Percentiles rank a stretch among this genome's conserved stretches.
phyloP scores from a whole-genome alignment of 2,329 filamentous ascomycete species.

The Botrytis byssoidea region DNA sequence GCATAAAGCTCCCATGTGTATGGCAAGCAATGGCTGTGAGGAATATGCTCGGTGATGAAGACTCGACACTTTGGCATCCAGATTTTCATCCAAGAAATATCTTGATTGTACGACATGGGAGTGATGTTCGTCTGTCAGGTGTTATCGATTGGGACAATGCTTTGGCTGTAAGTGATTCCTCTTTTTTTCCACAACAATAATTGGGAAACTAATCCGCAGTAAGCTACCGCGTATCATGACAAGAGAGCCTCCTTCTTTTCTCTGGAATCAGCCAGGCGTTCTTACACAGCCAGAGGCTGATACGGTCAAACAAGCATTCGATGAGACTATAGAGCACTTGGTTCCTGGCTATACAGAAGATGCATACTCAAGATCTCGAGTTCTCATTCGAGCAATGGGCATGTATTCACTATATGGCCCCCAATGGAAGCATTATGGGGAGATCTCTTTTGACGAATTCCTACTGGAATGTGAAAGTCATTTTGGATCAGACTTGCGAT shows the following conservation, averaged over 20 bases:
- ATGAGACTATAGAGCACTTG: not conserved
- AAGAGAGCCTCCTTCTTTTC: not conserved
- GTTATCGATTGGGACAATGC: not conserved
- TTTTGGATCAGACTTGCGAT: not conserved
- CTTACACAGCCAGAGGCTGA: not conserved
- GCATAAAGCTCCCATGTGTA: not conserved
- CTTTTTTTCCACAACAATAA: not conserved
- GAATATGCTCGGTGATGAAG: not conserved
- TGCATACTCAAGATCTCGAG: not conserved
- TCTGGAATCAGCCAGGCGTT: not conserved
- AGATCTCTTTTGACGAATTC: not conserved
- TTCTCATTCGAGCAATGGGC: not conserved
- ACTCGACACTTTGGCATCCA: not conserved
- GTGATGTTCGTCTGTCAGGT: not conserved
- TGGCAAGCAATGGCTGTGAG: accelerated
- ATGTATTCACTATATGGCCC: not conserved
- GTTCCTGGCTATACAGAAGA: not conserved
- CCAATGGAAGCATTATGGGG: not conserved
- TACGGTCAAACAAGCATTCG: not conserved
- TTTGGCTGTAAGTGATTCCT: not conserved
- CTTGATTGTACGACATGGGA: not conserved
- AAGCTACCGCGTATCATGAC: constrained; percentile 8
- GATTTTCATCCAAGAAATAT: constrained; percentile 3
- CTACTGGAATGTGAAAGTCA: not conserved
- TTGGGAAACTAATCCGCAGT: not conserved